phyloP scores from a whole-genome alignment of 2,329 filamentous ascomycete genomes.

The Trichoderma sp. region DNA sequence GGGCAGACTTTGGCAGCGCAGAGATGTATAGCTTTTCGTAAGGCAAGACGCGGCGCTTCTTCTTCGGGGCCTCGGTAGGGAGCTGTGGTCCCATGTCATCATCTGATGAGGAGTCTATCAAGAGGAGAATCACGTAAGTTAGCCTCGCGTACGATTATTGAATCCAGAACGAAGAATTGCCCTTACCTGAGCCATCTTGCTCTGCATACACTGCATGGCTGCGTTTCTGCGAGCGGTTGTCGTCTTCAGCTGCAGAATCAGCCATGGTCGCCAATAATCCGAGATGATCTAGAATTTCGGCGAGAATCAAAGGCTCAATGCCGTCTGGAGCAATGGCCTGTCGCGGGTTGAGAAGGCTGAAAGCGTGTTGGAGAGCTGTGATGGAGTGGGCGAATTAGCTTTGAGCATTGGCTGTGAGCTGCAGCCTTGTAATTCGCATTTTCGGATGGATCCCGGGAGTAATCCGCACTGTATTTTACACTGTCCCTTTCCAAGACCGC shows the following conservation, averaged over 20 bases:
- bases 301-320: background rate
- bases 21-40: constrained; percentile 95
- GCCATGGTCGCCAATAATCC: constrained; percentile 11
- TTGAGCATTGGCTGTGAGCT: background rate
- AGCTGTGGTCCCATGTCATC: constrained; percentile 94
- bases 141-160: background rate
- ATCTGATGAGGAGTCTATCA: constrained; percentile 69
- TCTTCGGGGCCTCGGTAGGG: constrained; percentile 78
- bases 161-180: background rate
- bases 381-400: constrained; percentile 2
- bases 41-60: constrained; percentile 85
- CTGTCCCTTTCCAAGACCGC: background rate
- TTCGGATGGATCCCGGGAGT: background rate
- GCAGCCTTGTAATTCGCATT: constrained; percentile 6
- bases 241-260: constrained; percentile 32
- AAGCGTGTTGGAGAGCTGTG: background rate
- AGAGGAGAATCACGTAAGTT: constrained; percentile 17
- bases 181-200: constrained; percentile 43
- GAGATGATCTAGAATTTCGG: background rate
- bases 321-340: background rate
- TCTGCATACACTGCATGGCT: constrained; percentile 55
- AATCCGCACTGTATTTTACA: background rate
- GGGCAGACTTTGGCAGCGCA: constrained; percentile 74
- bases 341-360: constrained; percentile 20
- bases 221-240: constrained; percentile 44